Percentiles rank a stretch among this genome's conserved stretches.
Evolutionary conservation across 2,329 filamentous ascomycete genomes (phyloP).

Genomic region (Colletotrichum filicis): DNA sequence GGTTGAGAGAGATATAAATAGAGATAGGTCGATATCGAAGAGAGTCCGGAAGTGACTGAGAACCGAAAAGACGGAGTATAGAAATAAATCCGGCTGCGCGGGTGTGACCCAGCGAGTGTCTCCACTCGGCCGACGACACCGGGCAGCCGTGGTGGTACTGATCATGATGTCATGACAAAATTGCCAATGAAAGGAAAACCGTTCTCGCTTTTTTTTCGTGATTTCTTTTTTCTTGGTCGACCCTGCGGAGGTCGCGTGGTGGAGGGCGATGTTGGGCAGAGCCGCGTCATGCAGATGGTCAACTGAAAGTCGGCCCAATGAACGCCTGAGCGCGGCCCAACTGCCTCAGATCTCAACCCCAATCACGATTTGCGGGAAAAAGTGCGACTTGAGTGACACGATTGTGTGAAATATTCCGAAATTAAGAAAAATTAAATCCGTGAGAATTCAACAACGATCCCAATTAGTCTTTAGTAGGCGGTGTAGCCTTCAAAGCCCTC

Average conservation of each 20-base stretch:
- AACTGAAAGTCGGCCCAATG: conserved; percentile 18
- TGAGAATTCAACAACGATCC: conserved; percentile 7
- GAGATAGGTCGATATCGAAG: not conserved
- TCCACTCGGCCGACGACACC: conserved; percentile 11
- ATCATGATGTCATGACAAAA: conserved; percentile 27
- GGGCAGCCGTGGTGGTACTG: not conserved
- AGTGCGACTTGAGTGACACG: conserved; percentile 12
- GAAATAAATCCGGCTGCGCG: not conserved
- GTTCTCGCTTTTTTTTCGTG: not conserved
- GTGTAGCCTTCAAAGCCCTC: conserved; percentile 27
- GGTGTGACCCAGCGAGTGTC: not conserved
- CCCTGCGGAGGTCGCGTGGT: conserved; percentile 13
- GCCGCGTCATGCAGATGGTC: conserved; percentile 17
- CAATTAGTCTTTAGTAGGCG: conserved; percentile 7
- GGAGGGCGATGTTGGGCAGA: conserved; percentile 25
- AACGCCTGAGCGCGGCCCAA: conserved; percentile 27
- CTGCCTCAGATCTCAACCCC: not conserved
- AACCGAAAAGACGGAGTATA: not conserved
- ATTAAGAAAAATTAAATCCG: not conserved
- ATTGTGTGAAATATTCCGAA: not conserved
- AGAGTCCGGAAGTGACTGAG: not conserved
- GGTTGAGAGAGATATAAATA: not conserved
- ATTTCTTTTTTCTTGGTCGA: conserved; percentile 8
- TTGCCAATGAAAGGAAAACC: not conserved
- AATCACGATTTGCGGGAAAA: not conserved